Evolutionary conservation across 495 filamentous ascomycete genomes (phyloP), one percentile per base, ranked within the genome.

Genomic region (Neurospora hispaniola): DNA sequence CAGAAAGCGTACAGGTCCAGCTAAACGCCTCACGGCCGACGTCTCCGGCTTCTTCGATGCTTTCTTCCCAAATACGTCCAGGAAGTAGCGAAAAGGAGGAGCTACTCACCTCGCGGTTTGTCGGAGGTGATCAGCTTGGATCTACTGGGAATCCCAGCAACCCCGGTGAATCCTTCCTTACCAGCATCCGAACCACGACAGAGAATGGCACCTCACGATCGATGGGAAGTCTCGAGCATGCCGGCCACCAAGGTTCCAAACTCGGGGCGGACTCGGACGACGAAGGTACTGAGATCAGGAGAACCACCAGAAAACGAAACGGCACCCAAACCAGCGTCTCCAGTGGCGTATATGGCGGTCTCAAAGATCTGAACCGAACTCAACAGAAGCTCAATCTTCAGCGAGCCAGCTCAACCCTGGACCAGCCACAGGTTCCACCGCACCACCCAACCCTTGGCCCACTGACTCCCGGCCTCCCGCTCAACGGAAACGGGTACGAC

Each of bases 371-470:
- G 73, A 90, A 87, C 71, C 84, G 90, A 27, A 91, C 89, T 6
- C 90, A 92, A 78, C 90, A 92, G 76, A 92, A 92, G 73, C 81
- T 92, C 14, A 88, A 90, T 82, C 86, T 92, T 2, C 89, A 92
- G 78, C 84, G 90, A 31, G 90, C 88, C 18, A 89, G 87, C 75
- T 90, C 89, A 6, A 86, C 84, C 73, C 85, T 91, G n/a, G 89
- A 91, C 71, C 84, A 66, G 54, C 54, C 54, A 35, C 54, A 66
- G 8, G 54, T 66, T 7, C 54, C 86, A 5, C 72, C 85, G 12
- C 83, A 85, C 41, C 81, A 59, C 81, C 31, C 80, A 85, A 42
- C 76, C 81, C 1, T 59, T 14, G 48, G 48, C 48, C 46, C 71
- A 18, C 78, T 78, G 8, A 79, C 80, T 39, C 79, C 75, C 18